Base-by-base conservation (phyloP, 805 yeast species). In the Cyberlindnera americana region DNA sequence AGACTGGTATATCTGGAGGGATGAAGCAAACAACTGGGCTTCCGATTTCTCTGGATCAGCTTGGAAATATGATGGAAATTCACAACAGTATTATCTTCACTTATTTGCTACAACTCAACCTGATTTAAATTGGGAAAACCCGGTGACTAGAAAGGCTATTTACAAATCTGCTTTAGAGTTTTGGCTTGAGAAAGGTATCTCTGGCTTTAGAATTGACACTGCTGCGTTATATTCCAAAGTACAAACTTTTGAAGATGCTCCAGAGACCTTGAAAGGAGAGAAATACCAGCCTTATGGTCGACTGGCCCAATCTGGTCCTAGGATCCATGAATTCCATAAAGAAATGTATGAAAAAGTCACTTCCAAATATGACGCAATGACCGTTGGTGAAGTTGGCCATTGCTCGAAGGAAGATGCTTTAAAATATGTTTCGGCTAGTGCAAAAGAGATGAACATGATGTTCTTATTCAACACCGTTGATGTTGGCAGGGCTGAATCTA, bases 1-100 rank as follows among this genome's bases (percentile, higher is more conserved):
- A 54, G 79, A 77, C 57, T 76, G 81, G 80, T 75, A 74, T 59
- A 64, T 73, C 44, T 77, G 83, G 83, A 72, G 65, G 49, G 55
- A 15, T 52, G 64, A n/a, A 79, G 79, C 81, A 19, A 77, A 70
- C 59, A 77, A 77, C 60, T 77, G 81, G 81, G 49, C 51, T 22
- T 69, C 78, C 6, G 61, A 60, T 50, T 77, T 77, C 53, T 67
- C 73, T 11, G 79, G 78, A 5, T 62, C 74, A 28, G 78, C 81
- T 10, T 77, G 83, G 82, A 61, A 61, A 34, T 76, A 67, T 55
- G 81, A 77, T 54, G 78, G 73, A 47, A 19, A 29, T 2, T 75
- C 80, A 15, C 66, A 69, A 35, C 81, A 77, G 59, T 77, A 75
- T 62, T 77, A 76, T 57, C 60, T 77, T 47, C 70, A 67, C 39